A percentile compares a stretch with the other conserved stretches of the same genome.
Conservation (phyloP, 2,329 filamentous ascomycete genomes). For the Sarocladium brachiariae region DNA sequence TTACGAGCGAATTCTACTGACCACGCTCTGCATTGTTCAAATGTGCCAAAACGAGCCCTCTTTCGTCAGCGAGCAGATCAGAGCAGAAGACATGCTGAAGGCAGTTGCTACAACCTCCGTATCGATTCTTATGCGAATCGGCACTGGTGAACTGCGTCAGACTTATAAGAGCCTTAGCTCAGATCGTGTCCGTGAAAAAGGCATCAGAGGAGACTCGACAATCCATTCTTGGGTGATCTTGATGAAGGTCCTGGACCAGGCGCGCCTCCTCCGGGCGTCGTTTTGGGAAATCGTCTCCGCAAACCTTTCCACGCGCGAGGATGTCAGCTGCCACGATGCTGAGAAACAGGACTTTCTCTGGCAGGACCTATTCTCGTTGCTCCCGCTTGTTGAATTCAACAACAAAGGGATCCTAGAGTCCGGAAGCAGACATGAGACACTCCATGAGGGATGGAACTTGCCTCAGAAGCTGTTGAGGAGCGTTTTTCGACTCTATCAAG, state of each 20-base stretch:
- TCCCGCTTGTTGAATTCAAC: constrained; percentile 57
- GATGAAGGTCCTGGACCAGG: constrained; percentile 45
- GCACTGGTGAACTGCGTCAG: constrained; percentile 23
- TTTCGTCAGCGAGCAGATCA: constrained; percentile 29
- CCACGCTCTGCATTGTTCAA: constrained; percentile 30
- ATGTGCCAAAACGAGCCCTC: constrained; percentile 33
- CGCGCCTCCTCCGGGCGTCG: constrained; percentile 41
- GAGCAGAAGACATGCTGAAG: constrained; percentile 43
- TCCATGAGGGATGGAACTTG: constrained; percentile 51
- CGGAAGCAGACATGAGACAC: constrained; percentile 22
- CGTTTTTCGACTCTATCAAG: constrained; percentile 51
- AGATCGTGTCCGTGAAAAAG: constrained; percentile 39
- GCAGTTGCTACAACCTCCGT: constrained; percentile 31
- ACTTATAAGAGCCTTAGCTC: constrained; percentile 43
- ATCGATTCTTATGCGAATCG: constrained; percentile 33
- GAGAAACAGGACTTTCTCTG: constrained; percentile 48
- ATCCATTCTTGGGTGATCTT: constrained; percentile 53
- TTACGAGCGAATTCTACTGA: constrained; percentile 24
- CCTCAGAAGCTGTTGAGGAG: constrained; percentile 50
- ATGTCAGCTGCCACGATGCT: constrained; percentile 33
- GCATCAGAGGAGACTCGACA: constrained; percentile 40
- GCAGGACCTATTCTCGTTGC: constrained; percentile 51
- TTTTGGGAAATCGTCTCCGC: constrained; percentile 56
- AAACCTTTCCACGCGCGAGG: constrained; percentile 29
- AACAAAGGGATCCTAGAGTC: constrained; percentile 40